Evolutionary conservation across 2,329 filamentous ascomycete genomes (phyloP).

Genomic region (Botrytis elliptica): DNA sequence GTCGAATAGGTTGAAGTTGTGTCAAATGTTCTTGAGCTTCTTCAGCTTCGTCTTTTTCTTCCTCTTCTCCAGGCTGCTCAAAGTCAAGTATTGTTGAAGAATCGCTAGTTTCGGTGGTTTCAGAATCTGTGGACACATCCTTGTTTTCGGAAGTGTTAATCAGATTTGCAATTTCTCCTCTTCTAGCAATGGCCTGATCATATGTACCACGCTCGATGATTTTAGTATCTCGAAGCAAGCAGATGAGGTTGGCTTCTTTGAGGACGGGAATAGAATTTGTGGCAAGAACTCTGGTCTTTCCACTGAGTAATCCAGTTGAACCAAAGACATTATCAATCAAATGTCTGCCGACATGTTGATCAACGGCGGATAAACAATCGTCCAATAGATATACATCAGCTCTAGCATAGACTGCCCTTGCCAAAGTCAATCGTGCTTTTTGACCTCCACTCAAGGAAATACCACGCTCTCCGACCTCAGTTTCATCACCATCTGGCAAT

Average conservation of each 20-base stretch:
- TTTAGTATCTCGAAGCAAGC: constrained; percentile 76
- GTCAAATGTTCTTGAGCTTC: constrained; percentile 75
- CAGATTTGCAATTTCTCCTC: constrained; percentile 82
- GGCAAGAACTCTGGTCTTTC: constrained; percentile 88
- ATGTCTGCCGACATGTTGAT: constrained; percentile 93
- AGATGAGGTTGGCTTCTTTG: constrained; percentile 85
- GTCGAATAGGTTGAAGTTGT: constrained; percentile 74
- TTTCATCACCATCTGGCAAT: constrained; percentile 93
- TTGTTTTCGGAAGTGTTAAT: constrained; percentile 71
- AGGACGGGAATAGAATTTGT: constrained; percentile 94
- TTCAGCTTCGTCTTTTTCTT: constrained; percentile 62
- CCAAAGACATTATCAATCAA: constrained; percentile 94
- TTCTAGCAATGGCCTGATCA: constrained; percentile 87
- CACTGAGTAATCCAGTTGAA: constrained; percentile 72
- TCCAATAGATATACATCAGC: constrained; percentile 96
- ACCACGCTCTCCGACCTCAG: constrained; percentile 92
- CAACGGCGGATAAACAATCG: constrained; percentile 93
- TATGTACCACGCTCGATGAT: constrained; percentile 89
- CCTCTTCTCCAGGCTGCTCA: constrained; percentile 51
- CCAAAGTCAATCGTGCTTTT: constrained; percentile 88
- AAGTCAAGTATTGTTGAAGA: constrained; percentile 53
- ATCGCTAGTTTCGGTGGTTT: constrained; percentile 50
- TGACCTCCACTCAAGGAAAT: constrained; percentile 96
- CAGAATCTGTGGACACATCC: constrained; percentile 46
- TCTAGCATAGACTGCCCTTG: constrained; percentile 90